Percentiles rank a stretch among this genome's conserved stretches.
Conservation (phyloP, 1,284 basidiomycete species). For the Thelephora terrestris region DNA sequence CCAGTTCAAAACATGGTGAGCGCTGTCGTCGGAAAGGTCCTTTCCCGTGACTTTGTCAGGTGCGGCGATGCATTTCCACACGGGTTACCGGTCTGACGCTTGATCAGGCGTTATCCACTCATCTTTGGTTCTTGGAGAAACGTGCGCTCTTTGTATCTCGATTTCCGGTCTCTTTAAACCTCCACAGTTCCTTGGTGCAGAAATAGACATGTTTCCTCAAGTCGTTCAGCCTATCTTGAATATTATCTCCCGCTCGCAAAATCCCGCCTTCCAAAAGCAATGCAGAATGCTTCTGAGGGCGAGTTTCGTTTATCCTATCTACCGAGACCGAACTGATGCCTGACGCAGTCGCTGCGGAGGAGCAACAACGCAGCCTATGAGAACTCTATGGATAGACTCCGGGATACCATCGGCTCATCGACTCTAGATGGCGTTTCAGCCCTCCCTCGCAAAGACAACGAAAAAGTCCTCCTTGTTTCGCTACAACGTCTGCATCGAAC, state of each 20-base stretch:
- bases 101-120: constrained; percentile 55
- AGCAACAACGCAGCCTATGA: background rate
- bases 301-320: constrained; percentile 4
- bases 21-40: constrained; percentile 41
- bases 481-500: background rate
- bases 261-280: constrained; percentile 33
- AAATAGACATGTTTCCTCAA: constrained; percentile 36
- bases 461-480: background rate
- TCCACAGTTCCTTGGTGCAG: constrained; percentile 45
- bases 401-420: too few relatives aligned
- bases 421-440: too few relatives aligned
- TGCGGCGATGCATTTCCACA: constrained; percentile 19
- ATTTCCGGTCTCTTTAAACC: constrained; percentile 1
- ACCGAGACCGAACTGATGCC: too few relatives aligned
- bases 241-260: constrained; percentile 43
- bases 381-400: background rate
- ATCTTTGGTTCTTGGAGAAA: constrained; percentile 60
- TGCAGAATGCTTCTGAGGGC: constrained; percentile 42
- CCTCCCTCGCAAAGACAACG: background rate
- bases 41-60: constrained; percentile 50
- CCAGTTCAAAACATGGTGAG: constrained; percentile 42
- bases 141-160: constrained; percentile 25
- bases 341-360: background rate
- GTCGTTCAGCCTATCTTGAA: constrained; percentile 40
- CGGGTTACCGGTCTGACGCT: background rate